Evolutionary conservation across 306 rosid species (phyloP), one percentile per base, ranked within the genome.

Genomic region (Arachis hypogaea): DNA sequence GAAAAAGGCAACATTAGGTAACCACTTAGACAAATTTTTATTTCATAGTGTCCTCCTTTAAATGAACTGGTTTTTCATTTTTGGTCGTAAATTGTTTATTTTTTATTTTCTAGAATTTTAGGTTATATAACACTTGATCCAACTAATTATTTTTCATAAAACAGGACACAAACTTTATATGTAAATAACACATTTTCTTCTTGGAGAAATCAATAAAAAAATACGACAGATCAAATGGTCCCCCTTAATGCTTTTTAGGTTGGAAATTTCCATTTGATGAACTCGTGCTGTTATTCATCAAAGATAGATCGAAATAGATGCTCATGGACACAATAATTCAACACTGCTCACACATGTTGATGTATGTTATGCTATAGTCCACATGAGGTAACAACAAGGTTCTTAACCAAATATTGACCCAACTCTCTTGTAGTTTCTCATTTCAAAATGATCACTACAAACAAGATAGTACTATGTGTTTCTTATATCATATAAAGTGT

Each of bases 1-100:
- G 69, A 5, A 54, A 77, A 77, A 60, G 12, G 29, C 28, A 71
- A 64, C 75, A 59, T 77, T 62, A 72, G 64, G 54, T 63, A 76
- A 81, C 72, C 36, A 71, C 75, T 70, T 5, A 7, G 11, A 43
- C 43, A 59, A 59, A 50, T 42, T 71, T 47, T 28, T 59, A 33
- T 51, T 41, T 33, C 0, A 33, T 2, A 33, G 38, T 33, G 38
- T 22, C 28, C 28, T 22, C 28, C 28, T 22, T 22, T 22, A 22
- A 22, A 22, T 22, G 28, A 22, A 22, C 28, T 22, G 28, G 28
- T 22, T 22, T 22, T 22, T 22, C 28, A 22, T 22, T 22, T 22
- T 22, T 22, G 28, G 28, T 22, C 1, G 1, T 22, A 22, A 33
- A 33, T 33, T 2, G 4, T 33, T 33, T 33, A 33, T 33, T 33